Evolutionary conservation across 805 yeast genomes (phyloP), one percentile per base, ranked within the genome.

Genomic region (Wickerhamomyces xylosicus): DNA sequence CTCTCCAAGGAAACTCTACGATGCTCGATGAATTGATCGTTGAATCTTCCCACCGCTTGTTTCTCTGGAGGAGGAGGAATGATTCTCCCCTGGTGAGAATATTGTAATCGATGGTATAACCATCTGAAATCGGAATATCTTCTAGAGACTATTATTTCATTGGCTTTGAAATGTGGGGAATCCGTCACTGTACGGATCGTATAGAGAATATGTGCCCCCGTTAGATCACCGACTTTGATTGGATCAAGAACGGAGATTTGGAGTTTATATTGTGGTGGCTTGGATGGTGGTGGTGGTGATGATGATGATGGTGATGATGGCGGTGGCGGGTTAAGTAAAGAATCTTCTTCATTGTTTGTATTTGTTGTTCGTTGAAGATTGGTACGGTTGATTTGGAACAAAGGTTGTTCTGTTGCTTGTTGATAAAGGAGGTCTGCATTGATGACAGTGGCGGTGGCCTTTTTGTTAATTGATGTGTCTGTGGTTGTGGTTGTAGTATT

Each of bases 61-160:
- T 92, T 95, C 43, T 85, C 95, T 0, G 97, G 89, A 4, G 97
- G 97, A 1, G 97, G 95, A 1, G 98, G 97, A 19, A 92, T 78
- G 29, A 92, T 79, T 42, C 71, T 69, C 1, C 98, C 98, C 28
- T 95, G 95, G 54, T 92, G 87, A 49, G 81, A 85, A 51, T 75
- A 73, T 52, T 83, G 84, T 19, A 92, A 64, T 49, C 89, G 95
- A 47, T 85, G 85, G 58, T 87, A 90, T 11, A 92, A 67, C 97
- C 97, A 90, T 44, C 95, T 66, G 60, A 92, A 90, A 58, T 92
- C 98, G 38, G 79, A 75, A 59, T 90, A 92, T 47, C 98, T 71
- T 55, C 98, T 69, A 5, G 85, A 73, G 0, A 89, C 97, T 10
- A 67, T 62, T 0, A 69, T 62, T 36, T 71, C 77, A 9, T 61